Conservation (phyloP, 441 rosid species). For the Flueggea neowawraea region DNA sequence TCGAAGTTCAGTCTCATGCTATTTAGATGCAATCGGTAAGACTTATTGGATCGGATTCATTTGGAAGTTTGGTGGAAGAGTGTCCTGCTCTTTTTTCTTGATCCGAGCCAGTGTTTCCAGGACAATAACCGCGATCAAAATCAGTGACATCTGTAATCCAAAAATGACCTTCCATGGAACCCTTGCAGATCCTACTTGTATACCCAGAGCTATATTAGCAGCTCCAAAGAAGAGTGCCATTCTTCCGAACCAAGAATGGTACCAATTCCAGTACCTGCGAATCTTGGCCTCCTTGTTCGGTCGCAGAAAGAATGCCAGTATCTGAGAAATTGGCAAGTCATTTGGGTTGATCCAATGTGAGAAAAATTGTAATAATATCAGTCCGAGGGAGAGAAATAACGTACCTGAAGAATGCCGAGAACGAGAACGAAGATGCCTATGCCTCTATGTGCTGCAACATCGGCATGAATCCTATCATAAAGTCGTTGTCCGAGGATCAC, state of each 20-base stretch:
- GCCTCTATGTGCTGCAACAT: slow-evolving; percentile 70
- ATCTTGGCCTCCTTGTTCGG: slow-evolving; percentile 74
- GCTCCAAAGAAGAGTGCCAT: slow-evolving; percentile 76
- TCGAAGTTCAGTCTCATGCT: no score
- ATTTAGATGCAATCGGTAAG: no score
- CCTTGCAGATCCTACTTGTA: slow-evolving; percentile 52
- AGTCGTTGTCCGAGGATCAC: slow-evolving; percentile 72
- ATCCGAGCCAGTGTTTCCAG: slow-evolving; percentile 54
- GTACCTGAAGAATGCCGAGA: slow-evolving; percentile 82
- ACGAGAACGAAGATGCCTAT: slow-evolving; percentile 75
- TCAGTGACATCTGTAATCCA: slow-evolving; percentile 54
- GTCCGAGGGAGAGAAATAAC: not conserved
- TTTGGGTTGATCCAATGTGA: no score
- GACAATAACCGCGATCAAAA: slow-evolving; percentile 45
- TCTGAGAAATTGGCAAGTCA: slow-evolving; percentile 27
- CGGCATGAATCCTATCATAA: slow-evolving; percentile 42
- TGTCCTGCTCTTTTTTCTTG: slow-evolving; percentile 32
- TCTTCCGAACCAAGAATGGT: slow-evolving; percentile 86
- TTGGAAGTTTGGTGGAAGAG: slow-evolving; percentile 46
- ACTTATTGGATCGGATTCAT: slow-evolving; percentile 54
- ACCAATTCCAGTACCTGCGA: slow-evolving; percentile 84
- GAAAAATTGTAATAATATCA: not conserved
- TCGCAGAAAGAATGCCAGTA: slow-evolving; percentile 76
- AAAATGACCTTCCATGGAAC: slow-evolving; percentile 69
- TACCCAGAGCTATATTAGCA: slow-evolving; percentile 64